Percentiles rank a stretch among this genome's conserved stretches.
Conservation (phyloP, 2,329 filamentous ascomycete genomes). For the Lithohypha guttulata region DNA sequence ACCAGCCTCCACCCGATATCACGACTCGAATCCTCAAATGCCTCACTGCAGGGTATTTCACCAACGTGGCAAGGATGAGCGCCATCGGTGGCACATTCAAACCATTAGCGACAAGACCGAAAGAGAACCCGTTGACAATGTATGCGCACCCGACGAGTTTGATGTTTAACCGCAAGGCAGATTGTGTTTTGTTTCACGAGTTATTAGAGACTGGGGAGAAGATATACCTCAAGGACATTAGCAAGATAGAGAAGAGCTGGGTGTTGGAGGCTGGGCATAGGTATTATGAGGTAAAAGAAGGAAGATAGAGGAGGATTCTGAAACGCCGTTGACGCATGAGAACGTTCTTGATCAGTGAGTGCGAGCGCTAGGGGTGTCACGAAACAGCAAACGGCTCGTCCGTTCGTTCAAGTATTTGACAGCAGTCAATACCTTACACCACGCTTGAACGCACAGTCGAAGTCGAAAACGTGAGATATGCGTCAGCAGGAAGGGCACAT, state of each 20-base stretch:
- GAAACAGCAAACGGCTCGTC: too few species aligned
- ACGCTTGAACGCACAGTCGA: too few species aligned
- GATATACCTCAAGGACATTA: slow-evolving; percentile 81
- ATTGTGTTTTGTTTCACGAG: slow-evolving; percentile 94
- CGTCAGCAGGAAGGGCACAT: too few species aligned
- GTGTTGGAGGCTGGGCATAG: slow-evolving; percentile 76
- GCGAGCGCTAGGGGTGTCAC: too few species aligned
- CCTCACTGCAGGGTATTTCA: slow-evolving; percentile 82
- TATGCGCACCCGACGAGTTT: slow-evolving; percentile 85
- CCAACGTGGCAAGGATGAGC: slow-evolving; percentile 88
- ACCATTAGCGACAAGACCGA: slow-evolving; percentile 49
- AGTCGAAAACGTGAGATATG: too few species aligned
- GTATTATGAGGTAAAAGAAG: slow-evolving; percentile 55
- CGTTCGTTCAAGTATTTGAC: too few species aligned
- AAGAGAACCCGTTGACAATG: slow-evolving; percentile 55
- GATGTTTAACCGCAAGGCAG: slow-evolving; percentile 92
- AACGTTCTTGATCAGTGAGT: too few species aligned
- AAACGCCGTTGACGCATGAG: too few species aligned
- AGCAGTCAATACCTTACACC: too few species aligned
- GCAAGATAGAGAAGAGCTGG: slow-evolving; percentile 91
- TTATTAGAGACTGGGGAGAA: slow-evolving; percentile 82
- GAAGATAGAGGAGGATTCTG: neutral
- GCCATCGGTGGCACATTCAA: slow-evolving; percentile 74
- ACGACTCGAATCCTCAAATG: slow-evolving; percentile 72
- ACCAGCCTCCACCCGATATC: slow-evolving; percentile 25